Conservation (phyloP, 306 rosid genomes). For the Biancaea sappan region DNA sequence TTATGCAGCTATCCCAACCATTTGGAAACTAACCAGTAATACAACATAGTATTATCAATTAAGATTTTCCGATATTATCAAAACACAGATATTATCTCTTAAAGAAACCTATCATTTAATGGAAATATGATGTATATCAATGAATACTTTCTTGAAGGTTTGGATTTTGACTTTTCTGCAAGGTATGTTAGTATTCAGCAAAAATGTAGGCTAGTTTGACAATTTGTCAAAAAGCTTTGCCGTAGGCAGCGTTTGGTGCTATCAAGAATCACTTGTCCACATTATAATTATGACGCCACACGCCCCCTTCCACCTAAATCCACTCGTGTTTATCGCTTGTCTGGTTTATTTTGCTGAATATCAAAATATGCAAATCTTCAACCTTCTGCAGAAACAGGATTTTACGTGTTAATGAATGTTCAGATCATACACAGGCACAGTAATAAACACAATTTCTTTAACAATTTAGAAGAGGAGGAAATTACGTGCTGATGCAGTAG, state of each 20-base stretch:
- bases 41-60: neutral
- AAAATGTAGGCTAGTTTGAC: constrained; percentile 31
- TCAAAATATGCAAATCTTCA: constrained; percentile 23
- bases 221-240: constrained; percentile 41
- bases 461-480: constrained; percentile 21
- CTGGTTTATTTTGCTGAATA: constrained; percentile 28
- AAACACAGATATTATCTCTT: neutral
- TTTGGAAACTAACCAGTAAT: too few relatives aligned
- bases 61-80: neutral
- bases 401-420: constrained; percentile 19
- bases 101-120: neutral
- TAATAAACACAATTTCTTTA: constrained; percentile 23
- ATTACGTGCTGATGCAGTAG: constrained; percentile 20
- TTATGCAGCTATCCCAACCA: too few relatives aligned
- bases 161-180: constrained; percentile 36
- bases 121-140: neutral
- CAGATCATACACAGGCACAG: neutral
- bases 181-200: constrained; percentile 20
- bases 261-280: constrained; percentile 39
- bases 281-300: constrained; percentile 15
- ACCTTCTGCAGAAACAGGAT: constrained; percentile 22
- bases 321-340: constrained; percentile 36
- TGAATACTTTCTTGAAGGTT: constrained; percentile 17
- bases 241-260: constrained; percentile 22
- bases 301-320: constrained; percentile 9